Base-by-base conservation (phyloP, 176 grass and related monocot genomes). In the Cenchrus fungigraminus region DNA sequence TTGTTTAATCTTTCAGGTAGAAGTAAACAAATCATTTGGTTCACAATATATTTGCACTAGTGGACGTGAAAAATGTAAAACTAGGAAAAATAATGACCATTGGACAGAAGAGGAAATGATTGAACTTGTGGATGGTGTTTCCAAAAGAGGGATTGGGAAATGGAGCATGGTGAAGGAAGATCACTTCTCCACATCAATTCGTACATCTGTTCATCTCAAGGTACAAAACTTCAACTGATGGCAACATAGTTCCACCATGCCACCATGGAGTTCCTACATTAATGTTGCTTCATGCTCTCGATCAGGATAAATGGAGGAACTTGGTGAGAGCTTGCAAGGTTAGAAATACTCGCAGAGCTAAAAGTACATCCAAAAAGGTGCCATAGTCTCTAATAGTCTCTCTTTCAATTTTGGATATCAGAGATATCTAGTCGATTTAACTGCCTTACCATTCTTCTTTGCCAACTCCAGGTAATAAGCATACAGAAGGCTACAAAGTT, bases 221-320 rank as follows among this genome's bases (percentile, higher is more conserved):
- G 68, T 71, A 71, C 16, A 1, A 2, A n/a, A n/a, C 16, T 6
- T n/a, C 1, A 16, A 20, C n/a, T 59, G 57, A 19, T 3, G 19
- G 8, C 15, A 59, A 59, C 57, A 59, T n/a, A 25, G 6, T 59
- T 59, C 7, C 15, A 16, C 6, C 17, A 8, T 20, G 22, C 22
- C 22, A 25, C 22, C 22, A 25, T 25, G 22, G 22, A 25, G 22
- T 25, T 25, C 22, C 22, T 25, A 25, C 22, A 25, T 25, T 25
- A 25, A 12, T 47, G 43, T 25, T 71, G 9, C 10, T 71, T 45
- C 19, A 47, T 47, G 40, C 43, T 46, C 4, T 47, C 20, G 22
- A 25, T 25, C 22, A 71, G 68, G 68, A 71, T 47, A 71, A 46
- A 47, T 71, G 68, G 68, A 71, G 68, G 68, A 47, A 71, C 20